Evolutionary conservation across 1,139 yeast species (phyloP).

Genomic region (Taiozyma onychis): DNA sequence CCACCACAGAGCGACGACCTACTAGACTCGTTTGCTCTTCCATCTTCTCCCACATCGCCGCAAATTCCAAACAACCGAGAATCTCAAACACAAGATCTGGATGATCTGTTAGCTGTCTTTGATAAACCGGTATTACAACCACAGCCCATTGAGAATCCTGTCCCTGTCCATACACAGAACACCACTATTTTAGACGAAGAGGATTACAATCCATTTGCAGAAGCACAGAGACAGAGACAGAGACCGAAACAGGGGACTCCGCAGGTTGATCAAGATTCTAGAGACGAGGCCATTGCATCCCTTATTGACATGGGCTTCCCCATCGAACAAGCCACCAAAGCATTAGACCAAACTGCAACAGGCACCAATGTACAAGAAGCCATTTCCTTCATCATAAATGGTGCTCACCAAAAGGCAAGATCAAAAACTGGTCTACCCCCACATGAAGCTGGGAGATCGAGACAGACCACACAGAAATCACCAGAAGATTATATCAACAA

Average conservation of each 20-base stretch:
- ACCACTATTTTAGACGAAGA: neutral
- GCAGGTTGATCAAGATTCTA: conserved; percentile 17
- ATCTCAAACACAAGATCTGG: conserved; percentile 15
- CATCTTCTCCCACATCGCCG: neutral
- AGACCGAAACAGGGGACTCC: conserved; percentile 1
- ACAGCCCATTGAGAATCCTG: neutral
- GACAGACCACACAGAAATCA: neutral
- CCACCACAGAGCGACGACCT: neutral
- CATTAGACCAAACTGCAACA: conserved; percentile 45
- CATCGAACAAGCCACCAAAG: conserved; percentile 53
- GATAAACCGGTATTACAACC: conserved; percentile 16
- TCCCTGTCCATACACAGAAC: conserved; percentile 1
- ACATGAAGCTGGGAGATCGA: neutral
- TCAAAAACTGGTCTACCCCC: conserved; percentile 17
- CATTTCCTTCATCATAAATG: conserved; percentile 59
- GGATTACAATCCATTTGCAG: neutral
- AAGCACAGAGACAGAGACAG: neutral
- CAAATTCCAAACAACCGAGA: neutral
- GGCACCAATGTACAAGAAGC: conserved; percentile 64
- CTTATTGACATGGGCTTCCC: conserved; percentile 78
- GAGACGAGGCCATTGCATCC: conserved; percentile 60
- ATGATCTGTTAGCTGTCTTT: conserved; percentile 27
- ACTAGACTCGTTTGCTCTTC: neutral
- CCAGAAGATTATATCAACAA: conserved; percentile 19
- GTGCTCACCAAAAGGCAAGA: conserved; percentile 39